A percentile compares a stretch with the other conserved stretches of the same genome.
Conservation (phyloP, 2,329 filamentous ascomycete species). For the Colletotrichum sojae region DNA sequence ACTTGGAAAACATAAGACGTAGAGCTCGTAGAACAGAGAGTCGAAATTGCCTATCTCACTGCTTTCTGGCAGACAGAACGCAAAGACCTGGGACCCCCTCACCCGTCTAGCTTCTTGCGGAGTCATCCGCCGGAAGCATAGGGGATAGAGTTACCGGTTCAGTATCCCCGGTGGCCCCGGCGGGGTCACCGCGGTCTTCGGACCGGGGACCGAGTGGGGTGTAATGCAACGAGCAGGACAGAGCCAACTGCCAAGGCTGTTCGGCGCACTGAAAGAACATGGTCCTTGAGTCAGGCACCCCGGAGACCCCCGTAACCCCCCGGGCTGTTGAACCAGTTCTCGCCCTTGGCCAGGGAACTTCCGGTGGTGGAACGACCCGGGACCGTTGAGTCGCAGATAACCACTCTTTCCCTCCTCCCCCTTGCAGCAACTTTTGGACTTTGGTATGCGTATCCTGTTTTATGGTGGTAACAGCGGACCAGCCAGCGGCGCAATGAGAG, state of each 20-base stretch:
- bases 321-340: too few relatives aligned
- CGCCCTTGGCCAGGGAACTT: too few relatives aligned
- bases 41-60: too few relatives aligned
- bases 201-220: too few relatives aligned
- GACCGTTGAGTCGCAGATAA: conserved; percentile 3
- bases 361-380: conserved; percentile 1
- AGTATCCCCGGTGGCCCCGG: neutral
- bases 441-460: conserved; percentile 10
- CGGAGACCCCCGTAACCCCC: too few relatives aligned
- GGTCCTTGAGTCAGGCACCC: too few relatives aligned
- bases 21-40: too few relatives aligned
- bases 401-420: neutral
- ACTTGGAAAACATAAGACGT: too few relatives aligned
- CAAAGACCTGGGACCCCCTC: neutral
- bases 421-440: neutral
- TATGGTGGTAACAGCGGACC: conserved; percentile 6
- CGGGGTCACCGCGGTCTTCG: neutral
- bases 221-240: neutral
- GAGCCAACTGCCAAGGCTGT: too few relatives aligned
- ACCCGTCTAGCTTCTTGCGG: neutral
- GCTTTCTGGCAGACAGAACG: too few relatives aligned
- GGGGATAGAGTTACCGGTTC: neutral
- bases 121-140: neutral
- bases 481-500: too few relatives aligned
- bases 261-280: too few relatives aligned